Evolutionary conservation across 2,329 filamentous ascomycete species (phyloP).

Genomic region (Aspergillus sp.): DNA sequence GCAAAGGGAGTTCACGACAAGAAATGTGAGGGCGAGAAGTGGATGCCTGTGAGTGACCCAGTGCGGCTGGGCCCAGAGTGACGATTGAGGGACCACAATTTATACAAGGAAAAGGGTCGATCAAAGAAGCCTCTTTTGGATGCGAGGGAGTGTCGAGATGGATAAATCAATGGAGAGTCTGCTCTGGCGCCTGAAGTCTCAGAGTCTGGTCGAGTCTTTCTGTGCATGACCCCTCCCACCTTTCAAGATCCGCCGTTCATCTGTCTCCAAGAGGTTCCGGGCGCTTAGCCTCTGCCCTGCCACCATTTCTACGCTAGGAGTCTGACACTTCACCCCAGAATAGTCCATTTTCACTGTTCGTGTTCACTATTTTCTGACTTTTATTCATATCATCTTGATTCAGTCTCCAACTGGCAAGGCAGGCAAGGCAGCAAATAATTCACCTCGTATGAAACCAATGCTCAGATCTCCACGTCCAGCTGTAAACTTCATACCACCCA

Average conservation of each 20-base stretch:
- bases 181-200: background rate
- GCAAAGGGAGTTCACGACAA: slow-evolving; percentile 28
- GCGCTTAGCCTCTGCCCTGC: background rate
- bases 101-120: background rate
- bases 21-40: slow-evolving; percentile 9
- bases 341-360: background rate
- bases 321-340: background rate
- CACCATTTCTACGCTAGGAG: background rate
- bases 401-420: background rate
- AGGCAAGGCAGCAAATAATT: background rate
- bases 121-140: background rate
- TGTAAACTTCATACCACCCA: background rate
- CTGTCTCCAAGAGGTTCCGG: background rate
- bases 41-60: slow-evolving; percentile 3
- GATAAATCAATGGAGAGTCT: background rate
- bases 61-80: background rate
- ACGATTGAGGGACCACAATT: background rate
- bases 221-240: background rate
- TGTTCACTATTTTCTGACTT: background rate
- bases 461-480: background rate
- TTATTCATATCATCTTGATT: background rate
- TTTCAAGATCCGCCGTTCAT: background rate
- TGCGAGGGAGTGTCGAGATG: background rate
- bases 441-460: background rate
- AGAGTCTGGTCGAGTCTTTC: slow-evolving; percentile 1